These are phyloP conservation scores for Penicillium polonicum DNA, from an alignment of 2,329 filamentous ascomycete genomes.

Conservation along the genomic window DNA sequence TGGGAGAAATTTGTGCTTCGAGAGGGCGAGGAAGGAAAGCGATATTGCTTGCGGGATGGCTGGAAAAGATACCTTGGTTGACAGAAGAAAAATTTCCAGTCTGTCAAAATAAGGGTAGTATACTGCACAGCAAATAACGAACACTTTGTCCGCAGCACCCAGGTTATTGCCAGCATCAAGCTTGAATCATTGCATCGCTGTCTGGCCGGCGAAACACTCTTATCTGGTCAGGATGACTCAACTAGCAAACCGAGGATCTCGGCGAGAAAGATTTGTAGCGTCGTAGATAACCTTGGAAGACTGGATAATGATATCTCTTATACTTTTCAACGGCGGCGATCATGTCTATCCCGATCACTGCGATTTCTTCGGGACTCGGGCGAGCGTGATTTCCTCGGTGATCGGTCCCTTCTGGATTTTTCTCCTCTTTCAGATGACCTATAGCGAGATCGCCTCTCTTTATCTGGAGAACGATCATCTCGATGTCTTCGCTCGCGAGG, in stretches of 20 bases:
- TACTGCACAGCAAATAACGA: background rate
- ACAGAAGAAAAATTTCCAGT: background rate
- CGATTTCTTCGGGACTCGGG: slow-evolving; percentile 28
- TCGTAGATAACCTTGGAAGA: background rate
- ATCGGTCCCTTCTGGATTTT: slow-evolving; percentile 29
- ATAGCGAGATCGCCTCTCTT: slow-evolving; percentile 26
- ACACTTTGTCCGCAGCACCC: background rate
- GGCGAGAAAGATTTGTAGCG: background rate
- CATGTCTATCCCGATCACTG: slow-evolving; percentile 32
- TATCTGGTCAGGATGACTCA: background rate
- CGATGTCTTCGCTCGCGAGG: slow-evolving; percentile 31
- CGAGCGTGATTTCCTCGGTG: slow-evolving; percentile 31
- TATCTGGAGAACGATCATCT: slow-evolving; percentile 28
- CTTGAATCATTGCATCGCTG: background rate
- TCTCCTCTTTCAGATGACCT: slow-evolving; percentile 30
- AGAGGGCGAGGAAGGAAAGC: slow-evolving; percentile 66
- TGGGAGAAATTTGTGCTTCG: slow-evolving; percentile 84
- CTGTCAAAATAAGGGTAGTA: background rate
- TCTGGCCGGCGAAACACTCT: background rate
- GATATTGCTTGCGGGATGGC: slow-evolving; percentile 67
- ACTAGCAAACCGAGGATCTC: background rate
- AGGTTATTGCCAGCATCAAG: background rate
- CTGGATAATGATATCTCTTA: background rate
- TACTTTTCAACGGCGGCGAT: slow-evolving; percentile 30
- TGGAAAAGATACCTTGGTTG: slow-evolving; percentile 74